Conservation (phyloP, 2,329 filamentous ascomycete genomes). For the Blastomyces emzantsi region DNA sequence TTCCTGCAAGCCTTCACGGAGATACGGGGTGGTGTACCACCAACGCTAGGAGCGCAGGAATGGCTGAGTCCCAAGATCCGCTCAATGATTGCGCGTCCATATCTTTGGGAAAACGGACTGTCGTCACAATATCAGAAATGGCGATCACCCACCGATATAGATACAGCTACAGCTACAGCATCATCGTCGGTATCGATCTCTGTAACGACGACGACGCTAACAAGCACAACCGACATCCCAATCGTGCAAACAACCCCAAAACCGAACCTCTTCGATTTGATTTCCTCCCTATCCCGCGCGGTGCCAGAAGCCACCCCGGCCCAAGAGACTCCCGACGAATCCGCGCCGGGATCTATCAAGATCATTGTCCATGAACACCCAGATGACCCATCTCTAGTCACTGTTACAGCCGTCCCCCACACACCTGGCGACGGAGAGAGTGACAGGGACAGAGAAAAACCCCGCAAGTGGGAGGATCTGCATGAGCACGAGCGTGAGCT, state of each 20-base stretch:
- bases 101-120: conserved; percentile 25
- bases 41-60: conserved; percentile 47
- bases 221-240: background rate
- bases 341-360: background rate
- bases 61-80: conserved; percentile 48
- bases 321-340: conserved; percentile 21
- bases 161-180: conserved; percentile 13
- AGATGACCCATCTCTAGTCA: background rate
- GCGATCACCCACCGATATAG: conserved; percentile 13
- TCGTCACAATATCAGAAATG: conserved; percentile 16
- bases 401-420: conserved; percentile 1
- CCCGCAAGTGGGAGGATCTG: conserved; percentile 60
- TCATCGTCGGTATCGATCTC: background rate
- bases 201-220: background rate
- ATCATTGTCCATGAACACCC: conserved; percentile 15
- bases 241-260: conserved; percentile 11
- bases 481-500: conserved; percentile 50
- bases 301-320: conserved; percentile 18
- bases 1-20: conserved; percentile 55
- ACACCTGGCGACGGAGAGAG: background rate
- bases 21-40: conserved; percentile 48
- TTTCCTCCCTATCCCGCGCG: conserved; percentile 21
- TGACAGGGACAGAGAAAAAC: background rate
- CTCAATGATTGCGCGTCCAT: conserved; percentile 32
- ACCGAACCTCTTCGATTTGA: conserved; percentile 22